These are phyloP conservation scores for Trichoderma guizhouense DNA, from an alignment of 2,329 filamentous ascomycete species.

Conservation along the genomic window DNA sequence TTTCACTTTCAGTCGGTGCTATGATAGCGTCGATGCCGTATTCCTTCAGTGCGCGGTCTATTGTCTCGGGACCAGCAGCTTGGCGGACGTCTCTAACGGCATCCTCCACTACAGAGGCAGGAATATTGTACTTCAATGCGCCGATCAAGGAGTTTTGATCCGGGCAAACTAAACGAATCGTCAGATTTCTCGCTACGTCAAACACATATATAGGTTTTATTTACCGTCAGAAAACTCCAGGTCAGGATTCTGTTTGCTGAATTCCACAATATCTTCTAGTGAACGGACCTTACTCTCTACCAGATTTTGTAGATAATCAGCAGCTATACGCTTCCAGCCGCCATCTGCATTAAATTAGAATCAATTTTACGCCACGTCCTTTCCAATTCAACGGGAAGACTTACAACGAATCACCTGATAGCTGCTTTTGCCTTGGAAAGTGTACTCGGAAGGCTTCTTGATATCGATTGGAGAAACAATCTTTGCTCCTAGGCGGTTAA, in stretches of 20 bases:
- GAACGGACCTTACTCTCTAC: background rate
- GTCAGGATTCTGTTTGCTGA: background rate
- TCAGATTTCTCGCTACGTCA: background rate
- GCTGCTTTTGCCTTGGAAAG: background rate
- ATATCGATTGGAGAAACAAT: background rate
- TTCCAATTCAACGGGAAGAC: background rate
- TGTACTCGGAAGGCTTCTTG: background rate
- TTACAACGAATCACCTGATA: background rate
- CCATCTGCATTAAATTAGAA: background rate
- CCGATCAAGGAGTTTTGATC: background rate
- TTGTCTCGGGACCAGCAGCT: background rate
- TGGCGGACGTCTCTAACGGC: background rate
- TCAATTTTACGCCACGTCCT: background rate
- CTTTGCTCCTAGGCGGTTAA: background rate
- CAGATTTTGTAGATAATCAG: background rate
- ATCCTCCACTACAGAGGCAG: background rate
- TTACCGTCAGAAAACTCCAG: background rate
- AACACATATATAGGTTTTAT: background rate
- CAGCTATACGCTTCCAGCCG: background rate
- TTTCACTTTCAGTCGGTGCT: background rate
- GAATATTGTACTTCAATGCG: background rate
- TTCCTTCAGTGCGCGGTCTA: background rate
- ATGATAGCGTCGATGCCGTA: background rate
- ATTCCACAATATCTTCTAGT: background rate
- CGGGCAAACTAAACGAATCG: background rate